Evolutionary conservation across 2,329 filamentous ascomycete species (phyloP).

Genomic region (Verticillium tricorpus): DNA sequence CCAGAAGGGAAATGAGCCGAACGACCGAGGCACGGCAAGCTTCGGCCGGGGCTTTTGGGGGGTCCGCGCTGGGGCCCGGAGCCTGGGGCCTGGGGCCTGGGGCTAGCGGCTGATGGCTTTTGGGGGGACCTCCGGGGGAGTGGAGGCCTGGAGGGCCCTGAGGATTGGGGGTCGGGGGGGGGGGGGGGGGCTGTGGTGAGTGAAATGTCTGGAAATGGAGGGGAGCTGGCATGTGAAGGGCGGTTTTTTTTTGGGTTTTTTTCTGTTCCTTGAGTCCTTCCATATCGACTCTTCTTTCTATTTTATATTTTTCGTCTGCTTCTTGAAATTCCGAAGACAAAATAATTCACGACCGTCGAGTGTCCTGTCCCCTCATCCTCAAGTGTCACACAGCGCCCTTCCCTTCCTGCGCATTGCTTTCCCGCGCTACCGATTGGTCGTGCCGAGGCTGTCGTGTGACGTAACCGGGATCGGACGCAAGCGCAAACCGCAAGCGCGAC

Average conservation of each 20-base stretch:
- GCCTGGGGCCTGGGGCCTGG: not conserved
- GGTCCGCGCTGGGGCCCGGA: not conserved
- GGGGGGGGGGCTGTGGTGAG: not conserved
- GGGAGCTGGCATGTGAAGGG: not conserved
- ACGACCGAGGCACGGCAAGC: slow-evolving; percentile 10
- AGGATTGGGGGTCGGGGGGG: not conserved
- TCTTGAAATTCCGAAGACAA: not conserved
- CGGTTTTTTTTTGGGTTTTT: not conserved
- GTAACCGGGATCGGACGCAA: not conserved
- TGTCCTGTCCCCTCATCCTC: no score
- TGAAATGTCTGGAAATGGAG: not conserved
- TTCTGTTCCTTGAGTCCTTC: not conserved
- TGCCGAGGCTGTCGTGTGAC: not conserved
- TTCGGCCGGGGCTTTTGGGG: not conserved
- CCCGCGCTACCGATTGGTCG: not conserved
- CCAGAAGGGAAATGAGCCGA: slow-evolving; percentile 10
- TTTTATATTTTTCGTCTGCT: not conserved
- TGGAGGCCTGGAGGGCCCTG: not conserved
- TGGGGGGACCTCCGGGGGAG: no score
- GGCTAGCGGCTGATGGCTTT: no score
- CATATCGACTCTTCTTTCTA: not conserved
- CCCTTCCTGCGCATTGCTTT: no score
- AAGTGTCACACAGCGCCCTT: no score
- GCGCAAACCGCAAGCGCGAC: not conserved
- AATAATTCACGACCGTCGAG: no score